Conservation (phyloP, 257 asterid species). For the Solanum dulcamara region DNA sequence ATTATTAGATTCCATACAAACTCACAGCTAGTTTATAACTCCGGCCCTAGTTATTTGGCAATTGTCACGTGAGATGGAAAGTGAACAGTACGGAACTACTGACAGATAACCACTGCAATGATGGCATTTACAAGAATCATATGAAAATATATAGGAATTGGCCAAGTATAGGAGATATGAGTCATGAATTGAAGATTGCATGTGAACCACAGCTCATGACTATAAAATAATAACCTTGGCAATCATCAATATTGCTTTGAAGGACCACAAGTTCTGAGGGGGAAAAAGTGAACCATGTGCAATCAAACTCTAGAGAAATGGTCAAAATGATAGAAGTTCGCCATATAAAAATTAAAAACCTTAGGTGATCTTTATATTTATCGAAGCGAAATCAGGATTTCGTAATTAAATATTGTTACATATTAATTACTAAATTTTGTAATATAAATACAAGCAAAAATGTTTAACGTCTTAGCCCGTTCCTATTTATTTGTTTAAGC, state of each 20-base stretch:
- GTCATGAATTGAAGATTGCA: neutral
- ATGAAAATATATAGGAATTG: neutral
- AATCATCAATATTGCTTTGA: neutral
- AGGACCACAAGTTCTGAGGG: neutral
- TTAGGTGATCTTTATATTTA: neutral
- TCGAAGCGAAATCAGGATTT: neutral
- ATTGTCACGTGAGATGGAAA: neutral
- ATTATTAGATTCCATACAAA: neutral
- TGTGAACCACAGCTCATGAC: neutral
- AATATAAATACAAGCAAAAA: neutral
- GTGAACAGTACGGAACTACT: neutral
- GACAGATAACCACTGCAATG: neutral
- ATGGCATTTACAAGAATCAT: neutral
- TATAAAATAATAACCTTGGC: neutral
- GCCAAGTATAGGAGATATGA: neutral
- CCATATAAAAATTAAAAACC: neutral
- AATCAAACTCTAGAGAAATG: neutral
- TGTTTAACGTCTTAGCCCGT: neutral
- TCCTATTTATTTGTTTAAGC: neutral
- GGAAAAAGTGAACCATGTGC: neutral
- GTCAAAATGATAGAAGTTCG: neutral
- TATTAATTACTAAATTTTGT: neutral
- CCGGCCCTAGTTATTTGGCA: neutral
- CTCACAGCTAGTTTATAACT: neutral
- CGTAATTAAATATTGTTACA: too few species aligned